Conservation (phyloP, 257 asterid genomes). For the Jasminum sambac region DNA sequence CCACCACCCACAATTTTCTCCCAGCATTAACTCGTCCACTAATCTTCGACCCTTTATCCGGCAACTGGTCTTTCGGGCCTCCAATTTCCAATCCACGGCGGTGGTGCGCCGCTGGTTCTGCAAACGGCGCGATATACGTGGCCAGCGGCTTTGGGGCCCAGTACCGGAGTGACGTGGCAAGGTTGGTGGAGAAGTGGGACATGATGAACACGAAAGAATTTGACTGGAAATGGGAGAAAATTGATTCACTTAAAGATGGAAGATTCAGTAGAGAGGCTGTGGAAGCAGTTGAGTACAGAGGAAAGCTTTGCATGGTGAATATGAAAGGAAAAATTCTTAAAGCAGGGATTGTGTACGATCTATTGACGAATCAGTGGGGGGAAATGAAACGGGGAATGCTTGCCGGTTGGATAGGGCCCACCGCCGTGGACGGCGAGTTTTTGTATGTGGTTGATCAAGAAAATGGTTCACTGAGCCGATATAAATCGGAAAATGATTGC, state of each 20-base stretch:
- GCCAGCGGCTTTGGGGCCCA: slow-evolving; percentile 57
- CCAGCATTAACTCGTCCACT: slow-evolving; percentile 60
- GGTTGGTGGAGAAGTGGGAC: slow-evolving; percentile 71
- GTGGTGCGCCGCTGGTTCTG: slow-evolving; percentile 63
- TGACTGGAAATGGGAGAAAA: slow-evolving; percentile 57
- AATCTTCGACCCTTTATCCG: slow-evolving; percentile 48
- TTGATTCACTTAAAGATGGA: slow-evolving; percentile 48
- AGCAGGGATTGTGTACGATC: slow-evolving; percentile 47
- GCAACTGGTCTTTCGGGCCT: slow-evolving; percentile 67
- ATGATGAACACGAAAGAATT: slow-evolving; percentile 29
- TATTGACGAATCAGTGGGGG: slow-evolving; percentile 41
- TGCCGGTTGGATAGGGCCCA: slow-evolving; percentile 70
- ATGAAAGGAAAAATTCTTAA: slow-evolving; percentile 53
- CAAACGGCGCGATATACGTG: slow-evolving; percentile 40
- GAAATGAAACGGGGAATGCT: slow-evolving; percentile 68
- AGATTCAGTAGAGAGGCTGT: slow-evolving; percentile 70
- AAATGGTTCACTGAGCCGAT: slow-evolving; percentile 49
- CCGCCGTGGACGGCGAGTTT: slow-evolving; percentile 34
- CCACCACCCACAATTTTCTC: slow-evolving; percentile 47
- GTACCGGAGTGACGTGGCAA: slow-evolving; percentile 51
- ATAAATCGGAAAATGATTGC: slow-evolving; percentile 42
- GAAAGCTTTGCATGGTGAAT: slow-evolving; percentile 71
- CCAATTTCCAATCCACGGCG: slow-evolving; percentile 51
- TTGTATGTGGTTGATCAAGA: slow-evolving; percentile 64
- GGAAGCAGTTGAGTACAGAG: slow-evolving; percentile 56